Conservation (phyloP, 495 filamentous ascomycete genomes). For the Halenospora varia region DNA sequence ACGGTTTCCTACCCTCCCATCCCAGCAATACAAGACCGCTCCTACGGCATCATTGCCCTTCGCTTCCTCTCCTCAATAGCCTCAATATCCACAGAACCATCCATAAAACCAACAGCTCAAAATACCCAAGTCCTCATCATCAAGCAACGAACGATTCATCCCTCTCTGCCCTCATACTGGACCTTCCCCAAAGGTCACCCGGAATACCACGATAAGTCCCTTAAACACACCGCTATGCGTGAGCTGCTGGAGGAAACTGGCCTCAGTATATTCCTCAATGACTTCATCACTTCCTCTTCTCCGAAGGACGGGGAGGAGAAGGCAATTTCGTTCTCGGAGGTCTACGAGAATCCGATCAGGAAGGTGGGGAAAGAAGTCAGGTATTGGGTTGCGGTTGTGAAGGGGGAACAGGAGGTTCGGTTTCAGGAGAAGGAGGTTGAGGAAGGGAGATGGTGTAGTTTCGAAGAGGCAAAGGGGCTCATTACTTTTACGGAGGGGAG, state of each 20-base stretch:
- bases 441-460: neutral
- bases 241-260: neutral
- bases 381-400: neutral
- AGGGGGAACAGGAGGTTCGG: neutral
- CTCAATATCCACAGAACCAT: no score
- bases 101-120: neutral
- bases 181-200: conserved; percentile 2
- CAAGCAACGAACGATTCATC: neutral
- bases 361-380: neutral
- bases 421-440: neutral
- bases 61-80: neutral
- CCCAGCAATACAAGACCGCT: neutral
- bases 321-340: neutral
- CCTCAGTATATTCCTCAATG: neutral
- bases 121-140: neutral
- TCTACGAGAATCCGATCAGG: neutral
- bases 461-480: neutral
- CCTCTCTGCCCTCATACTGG: neutral
- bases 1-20: no score
- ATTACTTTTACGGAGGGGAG: conserved; percentile 1
- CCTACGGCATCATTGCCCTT: neutral
- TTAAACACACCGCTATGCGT: neutral
- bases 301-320: conserved; percentile 1
- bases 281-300: neutral
- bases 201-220: neutral